A percentile compares a stretch with the other conserved stretches of the same genome.
Evolutionary conservation across 148 eudicot genomes (phyloP).

Genomic region (Vaccinium corymbosum): DNA sequence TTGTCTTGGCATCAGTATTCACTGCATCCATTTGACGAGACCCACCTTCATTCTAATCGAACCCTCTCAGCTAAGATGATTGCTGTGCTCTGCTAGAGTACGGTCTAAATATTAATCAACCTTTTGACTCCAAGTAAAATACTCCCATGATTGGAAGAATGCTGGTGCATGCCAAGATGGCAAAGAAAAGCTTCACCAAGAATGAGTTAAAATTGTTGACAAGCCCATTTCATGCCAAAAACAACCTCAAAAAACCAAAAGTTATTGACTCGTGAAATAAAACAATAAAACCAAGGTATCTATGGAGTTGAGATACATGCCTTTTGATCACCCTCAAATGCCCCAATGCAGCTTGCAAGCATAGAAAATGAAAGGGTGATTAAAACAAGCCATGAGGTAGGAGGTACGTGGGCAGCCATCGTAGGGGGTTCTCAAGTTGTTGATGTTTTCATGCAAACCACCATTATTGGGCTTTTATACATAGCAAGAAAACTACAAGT

Average conservation of each 20-base stretch:
- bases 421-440: not conserved
- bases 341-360: not conserved
- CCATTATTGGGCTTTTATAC: not conserved
- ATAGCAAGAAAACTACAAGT: not conserved
- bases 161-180: not conserved
- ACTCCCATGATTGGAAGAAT: not conserved
- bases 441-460: not conserved
- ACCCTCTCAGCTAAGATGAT: no score
- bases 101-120: no score
- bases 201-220: no score
- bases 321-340: constrained; percentile 20
- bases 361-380: constrained; percentile 9
- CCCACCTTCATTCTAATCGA: no score
- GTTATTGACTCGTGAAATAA: not conserved
- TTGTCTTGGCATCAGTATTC: no score
- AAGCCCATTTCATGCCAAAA: no score
- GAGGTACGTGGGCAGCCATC: not conserved
- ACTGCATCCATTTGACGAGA: no score
- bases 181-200: no score
- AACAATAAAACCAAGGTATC: not conserved
- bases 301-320: constrained; percentile 2
- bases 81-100: no score
- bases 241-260: no score
- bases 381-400: constrained; percentile 5
- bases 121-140: no score